A percentile compares a stretch with the other conserved stretches of the same genome.
Evolutionary conservation across 1,139 yeast genomes (phyloP).

Genomic region (Citeromyces hawaiiensis): DNA sequence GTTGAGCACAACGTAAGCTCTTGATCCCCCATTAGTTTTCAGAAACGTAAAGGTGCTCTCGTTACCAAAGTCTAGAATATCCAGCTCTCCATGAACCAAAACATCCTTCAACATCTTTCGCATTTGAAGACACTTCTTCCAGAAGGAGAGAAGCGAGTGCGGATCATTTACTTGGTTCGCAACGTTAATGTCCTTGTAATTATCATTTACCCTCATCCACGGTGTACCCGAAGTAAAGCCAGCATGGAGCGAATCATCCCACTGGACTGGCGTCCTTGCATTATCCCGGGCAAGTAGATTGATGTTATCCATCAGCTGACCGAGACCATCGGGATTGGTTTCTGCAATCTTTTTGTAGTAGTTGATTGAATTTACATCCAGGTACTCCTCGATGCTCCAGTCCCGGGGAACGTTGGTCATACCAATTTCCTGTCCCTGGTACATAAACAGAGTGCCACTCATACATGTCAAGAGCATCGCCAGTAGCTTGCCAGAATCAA

Average conservation of each 20-base stretch:
- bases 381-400: slow-evolving; percentile 37
- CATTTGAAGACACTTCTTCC: slow-evolving; percentile 30
- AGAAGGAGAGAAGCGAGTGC: slow-evolving; percentile 37
- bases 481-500: slow-evolving; percentile 31
- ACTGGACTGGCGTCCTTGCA: slow-evolving; percentile 47
- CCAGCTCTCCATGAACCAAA: too few species aligned
- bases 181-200: slow-evolving; percentile 35
- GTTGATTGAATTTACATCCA: slow-evolving; percentile 34
- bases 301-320: slow-evolving; percentile 20
- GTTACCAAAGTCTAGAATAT: too few species aligned
- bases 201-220: slow-evolving; percentile 42
- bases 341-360: slow-evolving; percentile 24
- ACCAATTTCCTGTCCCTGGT: slow-evolving; percentile 52
- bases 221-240: slow-evolving; percentile 37
- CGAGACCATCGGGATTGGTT: slow-evolving; percentile 18
- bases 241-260: slow-evolving; percentile 30
- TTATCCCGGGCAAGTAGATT: slow-evolving; percentile 35
- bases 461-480: slow-evolving; percentile 30
- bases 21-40: too few species aligned
- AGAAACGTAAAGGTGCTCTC: too few species aligned
- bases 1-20: too few species aligned
- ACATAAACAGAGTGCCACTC: slow-evolving; percentile 43
- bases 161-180: slow-evolving; percentile 29
- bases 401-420: slow-evolving; percentile 32
- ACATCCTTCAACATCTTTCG: too few species aligned